Base-by-base conservation (phyloP, 2,329 filamentous ascomycete species). In the Cercospora janseana region DNA sequence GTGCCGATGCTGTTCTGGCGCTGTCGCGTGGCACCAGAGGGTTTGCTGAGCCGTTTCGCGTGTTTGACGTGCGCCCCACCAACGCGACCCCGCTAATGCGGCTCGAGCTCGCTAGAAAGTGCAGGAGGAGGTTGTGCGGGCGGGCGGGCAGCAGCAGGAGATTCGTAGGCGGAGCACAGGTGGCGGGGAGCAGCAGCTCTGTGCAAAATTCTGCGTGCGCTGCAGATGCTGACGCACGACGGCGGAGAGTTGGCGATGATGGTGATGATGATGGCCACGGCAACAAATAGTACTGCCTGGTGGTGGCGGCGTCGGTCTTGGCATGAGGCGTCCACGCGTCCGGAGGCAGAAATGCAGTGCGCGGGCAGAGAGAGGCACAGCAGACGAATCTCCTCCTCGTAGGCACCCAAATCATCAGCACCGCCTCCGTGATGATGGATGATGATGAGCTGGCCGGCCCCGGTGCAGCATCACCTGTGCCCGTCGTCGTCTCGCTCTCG, bases 121-220 rank as follows among this genome's bases (percentile, higher is more conserved):
- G 32, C 13, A 24, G 23, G 28, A 23, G 31, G 23, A 27, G 43
- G 13, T 24, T 35, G 9, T 28, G 15, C 31, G 44, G 21, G 24
- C 34, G 18, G 24, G 23, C 16, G 35, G 26, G 35, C 12, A 24
- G 35, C 35, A 24, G 35, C 35, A 24, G 35, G 35, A 29, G 27
- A n/a, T 29, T 9, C n/a, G n/a, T n/a, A n/a, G n/a, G n/a, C n/a
- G n/a, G n/a, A n/a, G n/a, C n/a, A 15, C n/a, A 24, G 41, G 28
- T 40, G 44, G 44, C 44, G 44, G 34, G 32, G 31, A 28, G 35
- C 44, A 40, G 32, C 44, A 23, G 41, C 26, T 44, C 15, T n/a
- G 44, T 47, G 44, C 44, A 26, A 40, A 47, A 47, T 47, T 47
- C 44, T 27, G 32, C 44, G 44, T 47, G 44, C 44, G 44, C 34